These are phyloP conservation scores for Aspergillus quadrilineatus DNA, from an alignment of 2,329 filamentous ascomycete genomes.

Conservation along the genomic window DNA sequence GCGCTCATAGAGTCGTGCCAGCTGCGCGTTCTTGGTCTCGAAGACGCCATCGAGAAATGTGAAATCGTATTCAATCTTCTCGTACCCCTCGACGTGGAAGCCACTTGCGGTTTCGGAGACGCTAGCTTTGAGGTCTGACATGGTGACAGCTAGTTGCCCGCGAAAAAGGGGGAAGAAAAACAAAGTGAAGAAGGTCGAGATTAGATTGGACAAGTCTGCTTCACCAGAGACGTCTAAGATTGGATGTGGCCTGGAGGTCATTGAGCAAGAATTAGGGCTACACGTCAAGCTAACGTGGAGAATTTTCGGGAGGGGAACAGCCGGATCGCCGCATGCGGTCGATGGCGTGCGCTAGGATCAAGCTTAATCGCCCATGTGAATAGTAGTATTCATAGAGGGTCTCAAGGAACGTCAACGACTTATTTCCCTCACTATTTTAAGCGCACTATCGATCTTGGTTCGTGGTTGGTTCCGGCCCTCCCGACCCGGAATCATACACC, in stretches of 20 bases:
- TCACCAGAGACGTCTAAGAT: too few species aligned
- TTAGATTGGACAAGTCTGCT: too few species aligned
- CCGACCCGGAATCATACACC: too few species aligned
- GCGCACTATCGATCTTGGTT: too few species aligned
- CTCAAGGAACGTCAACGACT: neutral
- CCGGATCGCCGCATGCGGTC: neutral
- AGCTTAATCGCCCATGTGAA: neutral
- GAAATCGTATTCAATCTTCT: neutral
- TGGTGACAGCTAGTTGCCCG: neutral
- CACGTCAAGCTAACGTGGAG: too few species aligned
- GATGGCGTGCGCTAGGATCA: neutral
- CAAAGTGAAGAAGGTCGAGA: neutral
- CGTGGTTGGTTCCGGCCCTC: too few species aligned
- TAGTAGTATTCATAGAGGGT: too few species aligned
- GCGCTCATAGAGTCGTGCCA: slow-evolving; percentile 1
- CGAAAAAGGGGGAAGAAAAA: too few species aligned
- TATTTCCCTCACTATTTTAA: neutral
- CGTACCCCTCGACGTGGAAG: slow-evolving; percentile 7
- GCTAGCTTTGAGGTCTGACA: slow-evolving; percentile 1
- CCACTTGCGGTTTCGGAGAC: neutral
- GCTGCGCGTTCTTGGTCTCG: neutral
- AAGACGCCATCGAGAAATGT: slow-evolving; percentile 1
- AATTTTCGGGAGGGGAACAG: too few species aligned
- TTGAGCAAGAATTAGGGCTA: too few species aligned
- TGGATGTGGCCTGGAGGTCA: too few species aligned